A percentile compares a stretch with the other conserved stretches of the same genome.
These are phyloP conservation scores for Fusarium bactridioides DNA, from an alignment of 2,329 filamentous ascomycete species.

Conservation along the genomic window DNA sequence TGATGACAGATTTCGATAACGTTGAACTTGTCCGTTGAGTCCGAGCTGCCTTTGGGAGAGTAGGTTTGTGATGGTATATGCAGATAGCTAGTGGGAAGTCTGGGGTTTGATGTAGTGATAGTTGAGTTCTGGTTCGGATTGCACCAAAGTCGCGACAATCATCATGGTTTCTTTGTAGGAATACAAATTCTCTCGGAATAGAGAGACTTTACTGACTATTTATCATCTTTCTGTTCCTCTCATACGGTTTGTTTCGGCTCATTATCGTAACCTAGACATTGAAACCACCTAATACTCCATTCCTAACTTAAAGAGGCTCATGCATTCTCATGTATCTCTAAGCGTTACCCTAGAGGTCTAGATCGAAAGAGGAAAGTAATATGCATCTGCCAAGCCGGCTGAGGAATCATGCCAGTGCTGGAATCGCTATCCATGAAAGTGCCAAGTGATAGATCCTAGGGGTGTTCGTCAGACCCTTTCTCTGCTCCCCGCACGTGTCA, in stretches of 20 bases:
- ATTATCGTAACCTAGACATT: no score
- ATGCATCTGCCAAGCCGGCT: not conserved
- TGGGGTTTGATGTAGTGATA: fast-evolving
- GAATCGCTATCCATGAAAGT: not conserved
- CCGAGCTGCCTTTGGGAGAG: not conserved
- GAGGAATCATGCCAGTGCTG: not conserved
- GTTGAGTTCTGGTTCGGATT: not conserved
- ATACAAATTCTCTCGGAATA: fast-evolving
- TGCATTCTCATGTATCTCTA: fast-evolving
- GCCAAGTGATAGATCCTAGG: not conserved
- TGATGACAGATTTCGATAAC: not conserved
- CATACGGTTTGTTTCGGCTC: no score
- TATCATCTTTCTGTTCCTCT: not conserved
- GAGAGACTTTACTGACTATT: not conserved
- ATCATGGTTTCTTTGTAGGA: fast-evolving
- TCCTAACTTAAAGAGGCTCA: not conserved
- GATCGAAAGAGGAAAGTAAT: not conserved
- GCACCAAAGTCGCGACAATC: not conserved
- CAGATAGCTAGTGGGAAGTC: no score
- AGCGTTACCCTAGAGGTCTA: not conserved
- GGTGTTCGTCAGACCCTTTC: not conserved
- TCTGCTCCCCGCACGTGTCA: not conserved
- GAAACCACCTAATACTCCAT: not conserved
- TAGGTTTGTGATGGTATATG: not conserved
- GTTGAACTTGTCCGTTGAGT: not conserved